phyloP scores from a whole-genome alignment of 2,329 filamentous ascomycete species.

The Lachnellula hyalina region DNA sequence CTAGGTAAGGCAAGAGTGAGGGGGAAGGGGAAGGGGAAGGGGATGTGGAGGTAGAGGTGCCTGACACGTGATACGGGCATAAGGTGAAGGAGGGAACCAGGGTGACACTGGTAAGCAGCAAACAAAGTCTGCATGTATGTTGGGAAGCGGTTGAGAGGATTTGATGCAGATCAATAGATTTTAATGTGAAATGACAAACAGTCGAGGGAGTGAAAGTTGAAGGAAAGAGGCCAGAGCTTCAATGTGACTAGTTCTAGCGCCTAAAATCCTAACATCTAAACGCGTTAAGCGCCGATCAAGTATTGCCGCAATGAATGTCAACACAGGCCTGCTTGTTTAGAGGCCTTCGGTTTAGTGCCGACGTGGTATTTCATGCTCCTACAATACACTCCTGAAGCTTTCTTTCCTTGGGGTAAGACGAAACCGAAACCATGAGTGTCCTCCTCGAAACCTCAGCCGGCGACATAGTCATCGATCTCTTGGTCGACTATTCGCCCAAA shows the following conservation, averaged over 20 bases:
- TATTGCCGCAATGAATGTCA: background rate
- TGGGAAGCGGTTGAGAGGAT: too few species aligned
- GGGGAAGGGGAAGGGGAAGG: background rate
- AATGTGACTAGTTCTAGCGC: background rate
- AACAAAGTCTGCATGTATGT: background rate
- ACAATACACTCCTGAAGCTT: background rate
- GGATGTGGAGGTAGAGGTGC: background rate
- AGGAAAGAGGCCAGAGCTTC: background rate
- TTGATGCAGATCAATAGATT: too few species aligned
- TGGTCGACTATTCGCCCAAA: slow-evolving; percentile 83
- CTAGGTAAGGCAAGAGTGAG: background rate
- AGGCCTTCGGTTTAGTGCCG: background rate
- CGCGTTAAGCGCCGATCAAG: background rate
- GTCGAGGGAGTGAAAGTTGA: background rate
- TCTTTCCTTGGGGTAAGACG: background rate
- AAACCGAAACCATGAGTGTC: slow-evolving; percentile 67
- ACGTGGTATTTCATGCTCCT: background rate
- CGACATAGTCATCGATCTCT: slow-evolving; percentile 90
- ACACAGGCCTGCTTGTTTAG: background rate
- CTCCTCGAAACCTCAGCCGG: slow-evolving; percentile 88
- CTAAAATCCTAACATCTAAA: background rate
- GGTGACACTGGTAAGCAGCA: background rate
- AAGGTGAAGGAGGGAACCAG: background rate
- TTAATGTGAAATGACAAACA: too few species aligned
- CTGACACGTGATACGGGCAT: background rate